Evolutionary conservation across 352 stramenopile species (phyloP).

Genomic region (Pythium monospermum): DNA sequence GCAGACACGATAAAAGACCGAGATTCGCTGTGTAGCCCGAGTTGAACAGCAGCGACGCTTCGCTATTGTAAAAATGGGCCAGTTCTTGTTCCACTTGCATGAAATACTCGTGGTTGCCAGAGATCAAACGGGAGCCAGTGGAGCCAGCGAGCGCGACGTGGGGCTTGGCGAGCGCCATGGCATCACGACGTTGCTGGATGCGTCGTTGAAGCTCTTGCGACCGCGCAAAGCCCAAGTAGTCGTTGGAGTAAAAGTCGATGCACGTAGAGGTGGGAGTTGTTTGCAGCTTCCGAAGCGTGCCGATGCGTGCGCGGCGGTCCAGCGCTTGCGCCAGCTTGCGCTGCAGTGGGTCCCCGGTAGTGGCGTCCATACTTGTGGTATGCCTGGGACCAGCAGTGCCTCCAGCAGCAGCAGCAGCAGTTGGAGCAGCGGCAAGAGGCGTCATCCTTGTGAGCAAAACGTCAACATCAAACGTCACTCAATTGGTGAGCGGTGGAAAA

Average conservation of each 20-base stretch:
- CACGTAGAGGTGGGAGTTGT: slow-evolving; percentile 16
- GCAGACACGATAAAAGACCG: slow-evolving; percentile 90
- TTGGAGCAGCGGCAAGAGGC: not conserved
- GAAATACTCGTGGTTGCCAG: slow-evolving; percentile 88
- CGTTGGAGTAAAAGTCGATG: slow-evolving; percentile 97
- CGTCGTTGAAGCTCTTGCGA: slow-evolving; percentile 45
- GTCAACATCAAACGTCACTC: not conserved
- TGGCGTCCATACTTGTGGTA: not conserved
- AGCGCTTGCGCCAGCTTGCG: slow-evolving; percentile 16
- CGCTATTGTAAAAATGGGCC: slow-evolving; percentile 85
- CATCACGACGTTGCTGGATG: slow-evolving; percentile 40
- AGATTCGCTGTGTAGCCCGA: slow-evolving; percentile 97
- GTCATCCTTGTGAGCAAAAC: too few species aligned
- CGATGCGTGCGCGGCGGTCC: slow-evolving; percentile 30
- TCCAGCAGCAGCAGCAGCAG: too few species aligned
- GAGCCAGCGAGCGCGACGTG: slow-evolving; percentile 22
- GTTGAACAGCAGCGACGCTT: slow-evolving; percentile 93
- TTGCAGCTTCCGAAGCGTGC: slow-evolving; percentile 51
- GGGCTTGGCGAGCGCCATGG: slow-evolving; percentile 22
- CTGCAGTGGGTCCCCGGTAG: slow-evolving; percentile 15
- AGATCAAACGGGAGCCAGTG: slow-evolving; percentile 94
- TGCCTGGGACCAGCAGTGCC: too few species aligned
- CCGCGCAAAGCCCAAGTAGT: slow-evolving; percentile 94
- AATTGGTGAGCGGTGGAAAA: too few species aligned
- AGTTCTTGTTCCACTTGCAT: slow-evolving; percentile 86